These are phyloP conservation scores for Globisporangium splendens DNA, from an alignment of 352 stramenopile genomes.

Conservation along the genomic window DNA sequence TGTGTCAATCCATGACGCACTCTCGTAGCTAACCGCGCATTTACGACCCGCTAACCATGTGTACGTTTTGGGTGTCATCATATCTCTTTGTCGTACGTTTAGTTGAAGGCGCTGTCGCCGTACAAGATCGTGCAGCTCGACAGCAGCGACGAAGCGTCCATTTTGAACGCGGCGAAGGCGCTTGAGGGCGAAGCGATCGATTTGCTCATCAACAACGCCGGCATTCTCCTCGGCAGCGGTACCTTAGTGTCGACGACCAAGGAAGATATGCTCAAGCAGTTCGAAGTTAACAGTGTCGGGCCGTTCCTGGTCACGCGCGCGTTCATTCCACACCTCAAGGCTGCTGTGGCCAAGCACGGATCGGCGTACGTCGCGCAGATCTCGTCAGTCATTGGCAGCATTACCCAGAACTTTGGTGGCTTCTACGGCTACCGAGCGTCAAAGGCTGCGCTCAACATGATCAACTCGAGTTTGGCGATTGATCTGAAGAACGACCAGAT, in stretches of 20 bases:
- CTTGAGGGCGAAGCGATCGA: slow-evolving; percentile 24
- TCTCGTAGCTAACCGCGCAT: too few species aligned
- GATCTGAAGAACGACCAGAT: background rate
- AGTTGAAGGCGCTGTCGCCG: background rate
- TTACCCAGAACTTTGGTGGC: slow-evolving; percentile 5
- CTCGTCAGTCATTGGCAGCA: slow-evolving; percentile 17
- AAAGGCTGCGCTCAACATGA: slow-evolving; percentile 1
- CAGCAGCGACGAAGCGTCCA: slow-evolving; percentile 18
- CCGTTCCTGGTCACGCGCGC: slow-evolving; percentile 27
- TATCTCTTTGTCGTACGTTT: too few species aligned
- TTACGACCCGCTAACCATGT: too few species aligned
- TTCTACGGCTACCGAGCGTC: background rate
- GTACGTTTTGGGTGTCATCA: too few species aligned
- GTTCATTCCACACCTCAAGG: slow-evolving; percentile 22
- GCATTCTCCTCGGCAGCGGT: slow-evolving; percentile 6
- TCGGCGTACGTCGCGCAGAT: slow-evolving; percentile 23
- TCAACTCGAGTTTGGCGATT: background rate
- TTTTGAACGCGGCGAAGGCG: slow-evolving; percentile 6
- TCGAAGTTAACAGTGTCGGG: slow-evolving; percentile 37
- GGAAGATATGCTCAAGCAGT: slow-evolving; percentile 18
- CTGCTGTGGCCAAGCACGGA: slow-evolving; percentile 4
- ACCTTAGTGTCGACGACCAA: slow-evolving; percentile 11
- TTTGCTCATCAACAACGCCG: slow-evolving; percentile 42
- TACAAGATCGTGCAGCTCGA: slow-evolving; percentile 24
- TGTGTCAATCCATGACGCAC: too few species aligned